A percentile compares a stretch with the other conserved stretches of the same genome.
Conservation (phyloP, 192 early-diverging fungal species). For the Backusella circina region DNA sequence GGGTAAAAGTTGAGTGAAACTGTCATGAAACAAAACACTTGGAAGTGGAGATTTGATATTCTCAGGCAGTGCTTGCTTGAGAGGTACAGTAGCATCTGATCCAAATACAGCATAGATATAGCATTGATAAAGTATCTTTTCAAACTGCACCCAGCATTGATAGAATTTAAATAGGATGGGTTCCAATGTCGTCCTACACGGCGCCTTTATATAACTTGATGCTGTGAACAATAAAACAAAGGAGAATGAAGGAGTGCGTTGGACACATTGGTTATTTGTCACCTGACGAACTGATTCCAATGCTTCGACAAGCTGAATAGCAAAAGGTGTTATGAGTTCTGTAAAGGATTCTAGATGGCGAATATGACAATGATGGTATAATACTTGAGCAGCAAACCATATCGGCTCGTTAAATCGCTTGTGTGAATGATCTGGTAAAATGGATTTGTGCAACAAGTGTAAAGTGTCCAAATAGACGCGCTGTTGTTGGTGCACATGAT, state of each 20-base stretch:
- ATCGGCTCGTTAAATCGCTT: constrained; percentile 5
- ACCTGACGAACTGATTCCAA: background rate
- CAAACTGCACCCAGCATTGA: background rate
- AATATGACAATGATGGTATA: background rate
- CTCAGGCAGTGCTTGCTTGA: background rate
- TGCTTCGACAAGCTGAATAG: background rate
- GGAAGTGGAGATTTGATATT: background rate
- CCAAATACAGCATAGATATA: constrained; percentile 8
- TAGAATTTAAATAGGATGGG: background rate
- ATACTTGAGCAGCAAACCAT: constrained; percentile 12
- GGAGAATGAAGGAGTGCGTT: background rate
- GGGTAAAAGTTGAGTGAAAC: constrained; percentile 10
- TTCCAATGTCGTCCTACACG: background rate
- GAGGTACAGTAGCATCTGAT: background rate
- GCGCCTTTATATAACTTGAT: background rate
- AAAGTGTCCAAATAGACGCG: constrained; percentile 10
- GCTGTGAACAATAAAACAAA: background rate
- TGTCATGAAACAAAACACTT: background rate
- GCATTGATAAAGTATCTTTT: constrained; percentile 8
- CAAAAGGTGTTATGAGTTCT: background rate
- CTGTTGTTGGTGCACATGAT: constrained; percentile 9
- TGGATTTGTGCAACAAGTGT: background rate
- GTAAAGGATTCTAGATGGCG: constrained; percentile 7
- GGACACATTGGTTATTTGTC: background rate
- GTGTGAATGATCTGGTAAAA: background rate